Evolutionary conservation across 2,329 filamentous ascomycete species (phyloP).

Genomic region (Cryphonectria nitschkei): DNA sequence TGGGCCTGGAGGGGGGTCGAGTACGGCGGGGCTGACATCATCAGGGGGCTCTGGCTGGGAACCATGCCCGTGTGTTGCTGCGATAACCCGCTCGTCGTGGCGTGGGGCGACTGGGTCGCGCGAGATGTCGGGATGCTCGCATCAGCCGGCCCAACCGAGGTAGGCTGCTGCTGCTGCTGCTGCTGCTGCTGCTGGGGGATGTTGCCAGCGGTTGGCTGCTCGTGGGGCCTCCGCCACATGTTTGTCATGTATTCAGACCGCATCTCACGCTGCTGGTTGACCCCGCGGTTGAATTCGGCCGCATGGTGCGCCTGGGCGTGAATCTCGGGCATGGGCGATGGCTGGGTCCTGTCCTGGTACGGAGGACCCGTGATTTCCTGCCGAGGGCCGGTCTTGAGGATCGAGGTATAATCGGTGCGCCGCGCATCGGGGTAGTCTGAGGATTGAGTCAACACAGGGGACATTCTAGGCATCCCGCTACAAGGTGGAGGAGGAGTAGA

Average conservation of each 20-base stretch:
- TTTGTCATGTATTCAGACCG: slow-evolving; percentile 79
- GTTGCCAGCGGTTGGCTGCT: slow-evolving; percentile 63
- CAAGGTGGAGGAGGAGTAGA: slow-evolving; percentile 37
- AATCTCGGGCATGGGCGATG: slow-evolving; percentile 76
- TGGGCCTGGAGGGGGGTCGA: slow-evolving; percentile 73
- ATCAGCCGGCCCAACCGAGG: slow-evolving; percentile 45
- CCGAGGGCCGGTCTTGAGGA: slow-evolving; percentile 75
- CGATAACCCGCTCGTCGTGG: slow-evolving; percentile 53
- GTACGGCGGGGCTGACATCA: slow-evolving; percentile 69
- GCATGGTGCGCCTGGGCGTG: slow-evolving; percentile 85
- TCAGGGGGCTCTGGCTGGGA: slow-evolving; percentile 66
- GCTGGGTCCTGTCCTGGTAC: slow-evolving; percentile 84
- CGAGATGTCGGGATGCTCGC: slow-evolving; percentile 53
- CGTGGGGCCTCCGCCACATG: slow-evolving; percentile 82
- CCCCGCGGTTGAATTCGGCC: slow-evolving; percentile 84
- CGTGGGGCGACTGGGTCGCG: slow-evolving; percentile 61
- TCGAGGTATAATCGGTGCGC: slow-evolving; percentile 79
- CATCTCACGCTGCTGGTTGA: slow-evolving; percentile 79
- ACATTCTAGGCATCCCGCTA: slow-evolving; percentile 70
- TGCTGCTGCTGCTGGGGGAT: slow-evolving; percentile 42
- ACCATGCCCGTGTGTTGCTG: slow-evolving; percentile 58
- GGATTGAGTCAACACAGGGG: slow-evolving; percentile 76
- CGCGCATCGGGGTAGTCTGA: slow-evolving; percentile 76
- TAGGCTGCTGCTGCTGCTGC: slow-evolving; percentile 34
- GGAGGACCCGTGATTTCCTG: slow-evolving; percentile 87